Base-by-base conservation (phyloP, 441 rosid species). In the Cnidoscolus chayamansa region DNA sequence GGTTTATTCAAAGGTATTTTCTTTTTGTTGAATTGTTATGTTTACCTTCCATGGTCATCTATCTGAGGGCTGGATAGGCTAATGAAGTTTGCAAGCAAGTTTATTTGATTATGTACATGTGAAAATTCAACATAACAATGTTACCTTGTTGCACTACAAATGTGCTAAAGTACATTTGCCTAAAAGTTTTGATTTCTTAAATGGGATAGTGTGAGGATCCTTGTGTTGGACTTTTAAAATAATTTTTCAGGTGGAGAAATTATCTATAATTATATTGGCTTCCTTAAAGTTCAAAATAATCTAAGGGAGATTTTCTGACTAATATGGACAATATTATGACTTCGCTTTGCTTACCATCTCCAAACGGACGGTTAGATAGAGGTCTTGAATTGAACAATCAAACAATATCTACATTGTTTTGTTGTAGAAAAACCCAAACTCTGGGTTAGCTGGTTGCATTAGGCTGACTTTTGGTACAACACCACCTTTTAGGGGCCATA, bases 1-100 rank as follows among this genome's bases (percentile, higher is more conserved):
- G 73, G 86, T 85, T 81, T 89, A 89, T 75, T 77, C 78, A 8
- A 90, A 94, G 97, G 98, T 92, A 87, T 43, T 68, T 48, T 74
- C 17, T 19, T 19, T 40, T 40, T 40, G 25, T 25, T 60, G 30
- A 66, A 67, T 43, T 70, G 15, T 56, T 16, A 54, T 68, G 54
- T 60, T 43, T 35, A 40, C 74, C 32, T 63, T 69, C 16, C 55
- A 37, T 43, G 35, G 51, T 51, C 62, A 54, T 56, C 16, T 35
- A 59, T 17, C 30, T 15, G 59, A 76, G 19, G 53, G 19, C 12
- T 61, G 31, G 60, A 49, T 50, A 37, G 58, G 63, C 10, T 61
- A 49, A 58, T n/a, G 60, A 15, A 16, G 15, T 55, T 45, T 1
- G 54, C 10, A 8, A 45, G 47, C 19, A 56, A 0, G 30, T 17